These are phyloP conservation scores for Phyllosticta capitalensis DNA, from an alignment of 2,329 filamentous ascomycete genomes.

Conservation along the genomic window DNA sequence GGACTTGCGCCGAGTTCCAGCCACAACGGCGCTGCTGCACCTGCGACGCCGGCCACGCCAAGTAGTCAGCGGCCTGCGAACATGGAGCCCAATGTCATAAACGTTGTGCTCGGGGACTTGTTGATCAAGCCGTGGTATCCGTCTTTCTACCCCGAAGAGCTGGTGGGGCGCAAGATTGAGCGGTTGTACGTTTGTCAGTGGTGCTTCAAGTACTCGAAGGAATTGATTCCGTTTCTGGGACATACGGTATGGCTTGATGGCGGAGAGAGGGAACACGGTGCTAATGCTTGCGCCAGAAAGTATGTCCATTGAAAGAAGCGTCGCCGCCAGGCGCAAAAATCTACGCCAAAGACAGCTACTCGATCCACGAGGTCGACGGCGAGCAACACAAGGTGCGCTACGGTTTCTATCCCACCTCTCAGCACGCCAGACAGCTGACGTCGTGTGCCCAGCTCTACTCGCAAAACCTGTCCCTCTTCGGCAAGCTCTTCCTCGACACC, in stretches of 20 bases:
- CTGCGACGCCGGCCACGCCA: background rate
- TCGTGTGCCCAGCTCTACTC: constrained; percentile 59
- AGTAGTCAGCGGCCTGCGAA: constrained; percentile 7
- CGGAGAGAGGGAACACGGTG: background rate
- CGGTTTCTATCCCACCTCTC: background rate
- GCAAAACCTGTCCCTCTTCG: constrained; percentile 91
- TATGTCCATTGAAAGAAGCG: constrained; percentile 31
- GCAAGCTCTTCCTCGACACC: constrained; percentile 94
- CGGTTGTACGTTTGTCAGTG: constrained; percentile 77
- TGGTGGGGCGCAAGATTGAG: constrained; percentile 33
- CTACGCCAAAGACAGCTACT: constrained; percentile 71
- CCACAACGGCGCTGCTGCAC: constrained; percentile 1
- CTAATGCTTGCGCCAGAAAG: constrained; percentile 25
- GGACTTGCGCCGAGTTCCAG: constrained; percentile 1
- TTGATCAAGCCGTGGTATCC: constrained; percentile 88
- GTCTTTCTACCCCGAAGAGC: constrained; percentile 71
- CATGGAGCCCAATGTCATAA: constrained; percentile 67
- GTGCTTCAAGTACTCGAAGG: constrained; percentile 86
- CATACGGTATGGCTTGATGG: constrained; percentile 31
- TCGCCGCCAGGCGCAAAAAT: constrained; percentile 60
- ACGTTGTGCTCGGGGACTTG: constrained; percentile 75
- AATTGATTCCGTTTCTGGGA: constrained; percentile 38
- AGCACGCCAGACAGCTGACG: background rate
- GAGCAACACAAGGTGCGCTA: constrained; percentile 55
- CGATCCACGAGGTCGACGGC: constrained; percentile 88